phyloP scores from a whole-genome alignment of 176 grass and related monocot species.

The Oryza longistaminata region DNA sequence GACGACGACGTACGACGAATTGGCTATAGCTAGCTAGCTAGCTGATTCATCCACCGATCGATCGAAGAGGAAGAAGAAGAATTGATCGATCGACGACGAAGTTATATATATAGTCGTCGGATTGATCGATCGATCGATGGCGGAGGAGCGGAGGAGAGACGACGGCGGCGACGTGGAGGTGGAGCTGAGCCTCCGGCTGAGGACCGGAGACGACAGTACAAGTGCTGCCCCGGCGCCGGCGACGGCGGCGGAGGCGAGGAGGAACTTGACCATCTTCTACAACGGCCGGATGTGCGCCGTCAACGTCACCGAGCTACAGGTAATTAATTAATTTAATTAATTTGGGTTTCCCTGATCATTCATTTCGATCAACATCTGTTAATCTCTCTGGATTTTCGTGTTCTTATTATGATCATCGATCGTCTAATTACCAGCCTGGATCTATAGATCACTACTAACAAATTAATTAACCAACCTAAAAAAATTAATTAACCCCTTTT shows the following conservation, averaged over 20 bases:
- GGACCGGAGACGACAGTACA: background rate
- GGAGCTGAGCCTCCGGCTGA: slow-evolving; percentile 51
- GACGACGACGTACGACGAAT: background rate
- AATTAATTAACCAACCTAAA: too few species aligned
- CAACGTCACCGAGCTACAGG: slow-evolving; percentile 73
- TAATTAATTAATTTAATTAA: background rate
- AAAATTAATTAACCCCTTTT: background rate
- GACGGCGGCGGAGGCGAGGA: background rate
- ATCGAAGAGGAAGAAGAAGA: background rate
- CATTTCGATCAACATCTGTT: background rate
- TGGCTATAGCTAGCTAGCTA: too few species aligned
- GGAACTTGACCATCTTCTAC: slow-evolving; percentile 71
- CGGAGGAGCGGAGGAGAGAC: background rate
- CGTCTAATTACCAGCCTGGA: background rate
- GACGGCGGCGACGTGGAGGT: background rate
- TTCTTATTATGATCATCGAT: background rate
- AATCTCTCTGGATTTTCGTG: background rate
- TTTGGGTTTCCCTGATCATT: background rate
- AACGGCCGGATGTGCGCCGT: slow-evolving; percentile 56
- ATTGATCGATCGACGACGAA: background rate
- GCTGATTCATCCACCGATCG: too few species aligned
- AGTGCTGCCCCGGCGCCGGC: background rate
- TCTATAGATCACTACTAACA: background rate
- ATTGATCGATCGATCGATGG: background rate
- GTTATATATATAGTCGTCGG: background rate